A percentile compares a stretch with the other conserved stretches of the same genome.
Conservation (phyloP, 495 filamentous ascomycete genomes). For the Aspergillus carlsbadensis region DNA sequence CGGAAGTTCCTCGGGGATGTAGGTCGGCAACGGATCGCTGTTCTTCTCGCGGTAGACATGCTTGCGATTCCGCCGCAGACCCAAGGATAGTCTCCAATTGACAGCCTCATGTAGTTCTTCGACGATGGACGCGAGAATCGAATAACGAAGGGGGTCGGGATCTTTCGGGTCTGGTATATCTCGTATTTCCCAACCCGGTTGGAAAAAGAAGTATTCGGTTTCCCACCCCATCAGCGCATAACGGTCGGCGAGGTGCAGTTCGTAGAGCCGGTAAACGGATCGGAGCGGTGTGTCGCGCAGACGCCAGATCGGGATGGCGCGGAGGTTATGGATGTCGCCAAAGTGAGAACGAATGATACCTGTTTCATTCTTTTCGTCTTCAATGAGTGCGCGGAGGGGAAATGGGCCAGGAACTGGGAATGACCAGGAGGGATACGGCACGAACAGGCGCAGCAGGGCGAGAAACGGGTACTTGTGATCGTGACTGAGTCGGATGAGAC, state of each 20-base stretch:
- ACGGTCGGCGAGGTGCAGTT: constrained; percentile 25
- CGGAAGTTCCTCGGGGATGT: constrained; percentile 21
- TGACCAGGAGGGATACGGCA: constrained; percentile 28
- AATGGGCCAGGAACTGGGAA: constrained; percentile 23
- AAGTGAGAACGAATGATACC: constrained; percentile 11
- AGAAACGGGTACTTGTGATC: constrained; percentile 24
- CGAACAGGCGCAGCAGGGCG: constrained; percentile 23
- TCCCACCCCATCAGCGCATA: constrained; percentile 30
- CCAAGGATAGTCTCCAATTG: constrained; percentile 39
- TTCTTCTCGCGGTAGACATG: constrained; percentile 27
- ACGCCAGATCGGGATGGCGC: constrained; percentile 34
- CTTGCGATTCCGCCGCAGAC: constrained; percentile 30
- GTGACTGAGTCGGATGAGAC: constrained; percentile 23
- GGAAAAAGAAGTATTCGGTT: constrained; percentile 40
- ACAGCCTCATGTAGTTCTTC: constrained; percentile 39
- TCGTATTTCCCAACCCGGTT: constrained; percentile 24
- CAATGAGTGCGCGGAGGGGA: constrained; percentile 19
- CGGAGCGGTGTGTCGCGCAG: constrained; percentile 38
- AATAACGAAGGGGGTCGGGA: constrained; percentile 35
- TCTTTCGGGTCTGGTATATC: constrained; percentile 37
- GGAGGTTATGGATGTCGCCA: constrained; percentile 27
- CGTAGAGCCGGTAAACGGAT: constrained; percentile 41
- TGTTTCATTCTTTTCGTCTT: constrained; percentile 16
- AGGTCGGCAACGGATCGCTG: constrained; percentile 25
- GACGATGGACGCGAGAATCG: constrained; percentile 35